Evolutionary conservation across 495 filamentous ascomycete genomes (phyloP).

Genomic region (Xylaria cubensis): DNA sequence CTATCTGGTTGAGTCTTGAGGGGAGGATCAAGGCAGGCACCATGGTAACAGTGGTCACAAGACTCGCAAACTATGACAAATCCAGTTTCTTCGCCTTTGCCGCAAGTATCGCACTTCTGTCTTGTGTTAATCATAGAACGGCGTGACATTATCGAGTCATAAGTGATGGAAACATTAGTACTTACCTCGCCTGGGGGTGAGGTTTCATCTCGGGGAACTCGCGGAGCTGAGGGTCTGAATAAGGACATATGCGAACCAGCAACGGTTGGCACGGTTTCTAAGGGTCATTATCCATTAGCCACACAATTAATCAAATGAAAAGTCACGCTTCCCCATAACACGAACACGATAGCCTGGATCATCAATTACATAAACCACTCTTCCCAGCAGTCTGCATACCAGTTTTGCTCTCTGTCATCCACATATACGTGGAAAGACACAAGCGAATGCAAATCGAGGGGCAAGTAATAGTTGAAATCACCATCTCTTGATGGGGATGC

Average conservation of each 20-base stretch:
- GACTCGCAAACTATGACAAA: constrained; percentile 87
- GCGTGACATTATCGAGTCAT: background rate
- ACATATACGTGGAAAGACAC: background rate
- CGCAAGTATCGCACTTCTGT: constrained; percentile 88
- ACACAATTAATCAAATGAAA: constrained; percentile 35
- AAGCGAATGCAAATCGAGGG: background rate
- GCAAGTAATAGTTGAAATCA: background rate
- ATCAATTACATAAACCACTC: background rate
- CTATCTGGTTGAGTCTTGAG: constrained; percentile 78
- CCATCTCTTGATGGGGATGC: background rate
- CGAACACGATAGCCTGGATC: background rate
- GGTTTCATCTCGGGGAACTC: constrained; percentile 70
- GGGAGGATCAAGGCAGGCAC: constrained; percentile 84
- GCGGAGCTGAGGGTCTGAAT: constrained; percentile 79
- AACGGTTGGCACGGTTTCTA: constrained; percentile 86
- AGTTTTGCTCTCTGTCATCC: background rate
- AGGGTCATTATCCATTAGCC: constrained; percentile 47
- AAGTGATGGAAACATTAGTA: constrained; percentile 6
- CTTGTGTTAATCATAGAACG: constrained; percentile 31
- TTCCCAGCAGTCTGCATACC: background rate
- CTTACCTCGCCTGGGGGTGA: constrained; percentile 78
- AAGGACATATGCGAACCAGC: constrained; percentile 97
- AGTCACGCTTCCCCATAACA: background rate
- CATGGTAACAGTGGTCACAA: constrained; percentile 90
- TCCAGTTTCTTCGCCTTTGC: constrained; percentile 69